Percentiles rank a stretch among this genome's conserved stretches.
Evolutionary conservation across 192 early-diverging fungal genomes (phyloP).

Genomic region (Phycomyces nitens): DNA sequence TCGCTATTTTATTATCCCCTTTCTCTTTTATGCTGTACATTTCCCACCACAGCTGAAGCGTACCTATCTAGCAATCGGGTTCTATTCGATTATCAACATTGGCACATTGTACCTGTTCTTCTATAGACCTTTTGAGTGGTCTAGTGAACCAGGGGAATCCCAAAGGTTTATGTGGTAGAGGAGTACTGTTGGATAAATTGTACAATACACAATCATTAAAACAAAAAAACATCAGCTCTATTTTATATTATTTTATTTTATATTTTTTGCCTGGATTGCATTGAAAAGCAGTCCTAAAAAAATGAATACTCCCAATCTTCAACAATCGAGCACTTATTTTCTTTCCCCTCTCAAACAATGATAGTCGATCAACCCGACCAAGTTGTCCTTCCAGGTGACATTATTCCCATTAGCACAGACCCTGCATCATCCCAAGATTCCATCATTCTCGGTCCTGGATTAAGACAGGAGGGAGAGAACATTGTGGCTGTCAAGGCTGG

Average conservation of each 20-base stretch:
- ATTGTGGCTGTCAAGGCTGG: conserved; percentile 74
- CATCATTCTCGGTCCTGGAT: conserved; percentile 78
- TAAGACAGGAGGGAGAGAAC: conserved; percentile 63
- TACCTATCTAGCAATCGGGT: conserved; percentile 37
- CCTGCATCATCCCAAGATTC: conserved; percentile 22
- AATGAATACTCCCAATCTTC: neutral
- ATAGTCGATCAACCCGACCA: conserved; percentile 11
- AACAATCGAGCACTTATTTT: neutral
- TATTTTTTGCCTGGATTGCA: neutral
- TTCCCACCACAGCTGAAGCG: conserved; percentile 38
- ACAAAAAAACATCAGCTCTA: no score
- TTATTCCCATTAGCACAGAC: conserved; percentile 32
- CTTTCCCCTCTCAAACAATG: neutral
- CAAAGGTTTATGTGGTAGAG: conserved; percentile 95
- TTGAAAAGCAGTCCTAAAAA: conserved; percentile 3
- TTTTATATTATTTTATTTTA: no score
- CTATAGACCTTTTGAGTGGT: conserved; percentile 71
- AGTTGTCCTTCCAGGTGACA: conserved; percentile 56
- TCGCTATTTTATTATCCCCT: conserved; percentile 92
- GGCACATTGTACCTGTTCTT: conserved; percentile 77
- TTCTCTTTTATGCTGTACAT: conserved; percentile 68
- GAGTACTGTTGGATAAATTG: no score
- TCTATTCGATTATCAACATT: conserved; percentile 58
- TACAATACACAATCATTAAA: no score
- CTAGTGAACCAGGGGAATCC: conserved; percentile 54